Conservation (phyloP, 2,329 filamentous ascomycete species). For the Colletotrichum sp. region DNA sequence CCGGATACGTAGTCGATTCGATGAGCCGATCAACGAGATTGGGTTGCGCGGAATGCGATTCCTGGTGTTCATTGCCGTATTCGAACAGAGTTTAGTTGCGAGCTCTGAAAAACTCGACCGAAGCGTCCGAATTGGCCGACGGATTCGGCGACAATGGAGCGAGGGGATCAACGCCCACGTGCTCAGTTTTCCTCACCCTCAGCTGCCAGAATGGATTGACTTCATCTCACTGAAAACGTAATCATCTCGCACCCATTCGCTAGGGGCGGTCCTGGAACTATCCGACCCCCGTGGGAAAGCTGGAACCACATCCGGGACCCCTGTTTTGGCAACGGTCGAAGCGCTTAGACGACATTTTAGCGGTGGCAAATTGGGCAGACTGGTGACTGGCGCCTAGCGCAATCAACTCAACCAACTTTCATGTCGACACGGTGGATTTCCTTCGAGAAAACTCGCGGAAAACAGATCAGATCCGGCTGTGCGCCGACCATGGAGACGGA, state of each 20-base stretch:
- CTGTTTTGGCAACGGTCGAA: not conserved
- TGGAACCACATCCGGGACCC: not conserved
- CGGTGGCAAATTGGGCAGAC: not conserved
- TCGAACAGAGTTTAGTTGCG: not conserved
- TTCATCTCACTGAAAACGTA: not conserved
- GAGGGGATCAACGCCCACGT: not conserved
- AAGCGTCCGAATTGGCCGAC: not conserved
- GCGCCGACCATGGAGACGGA: not conserved
- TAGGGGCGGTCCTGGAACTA: not conserved
- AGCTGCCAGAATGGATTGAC: not conserved
- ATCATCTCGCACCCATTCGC: not conserved
- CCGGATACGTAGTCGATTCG: not conserved
- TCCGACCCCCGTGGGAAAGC: not conserved
- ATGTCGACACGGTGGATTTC: not conserved
- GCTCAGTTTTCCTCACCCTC: not conserved
- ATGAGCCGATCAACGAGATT: not conserved
- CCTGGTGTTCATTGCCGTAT: not conserved
- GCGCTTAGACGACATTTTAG: not conserved
- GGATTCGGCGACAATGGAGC: not conserved
- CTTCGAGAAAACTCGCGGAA: not conserved
- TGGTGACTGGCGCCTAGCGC: not conserved
- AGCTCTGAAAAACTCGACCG: not conserved
- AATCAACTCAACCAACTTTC: not conserved
- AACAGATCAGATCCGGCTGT: not conserved
- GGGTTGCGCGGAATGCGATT: not conserved